A percentile compares a stretch with the other conserved stretches of the same genome.
Evolutionary conservation across 345 rosid genomes (phyloP).

Genomic region (Populus alba): DNA sequence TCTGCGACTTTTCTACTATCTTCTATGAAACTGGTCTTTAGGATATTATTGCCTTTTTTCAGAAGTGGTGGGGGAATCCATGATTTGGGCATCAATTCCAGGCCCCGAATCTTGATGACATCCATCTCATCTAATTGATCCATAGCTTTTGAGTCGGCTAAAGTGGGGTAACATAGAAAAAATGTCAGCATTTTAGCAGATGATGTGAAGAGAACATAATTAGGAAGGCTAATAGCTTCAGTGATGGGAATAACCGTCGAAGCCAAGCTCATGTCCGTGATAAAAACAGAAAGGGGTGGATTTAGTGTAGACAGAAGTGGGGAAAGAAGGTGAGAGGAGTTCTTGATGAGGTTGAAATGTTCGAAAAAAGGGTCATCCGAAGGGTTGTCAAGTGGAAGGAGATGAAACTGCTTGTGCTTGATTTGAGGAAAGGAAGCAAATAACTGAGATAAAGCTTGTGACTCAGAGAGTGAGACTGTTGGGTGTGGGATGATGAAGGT

Average conservation of each 20-base stretch:
- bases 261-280: slow-evolving; percentile 40
- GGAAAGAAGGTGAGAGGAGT: slow-evolving; percentile 28
- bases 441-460: slow-evolving; percentile 19
- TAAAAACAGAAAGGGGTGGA: slow-evolving; percentile 29
- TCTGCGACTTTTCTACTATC: slow-evolving; percentile 3
- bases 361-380: slow-evolving; percentile 36
- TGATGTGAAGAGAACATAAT: slow-evolving; percentile 41
- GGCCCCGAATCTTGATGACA: neutral
- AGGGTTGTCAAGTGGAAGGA: slow-evolving; percentile 13
- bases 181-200: slow-evolving; percentile 43
- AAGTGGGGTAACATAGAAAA: slow-evolving; percentile 24
- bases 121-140: neutral
- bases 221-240: slow-evolving; percentile 28
- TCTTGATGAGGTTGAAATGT: slow-evolving; percentile 24
- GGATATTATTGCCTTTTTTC: slow-evolving; percentile 9
- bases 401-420: slow-evolving; percentile 19
- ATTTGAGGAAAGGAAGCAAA: slow-evolving; percentile 29
- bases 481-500: slow-evolving; percentile 36
- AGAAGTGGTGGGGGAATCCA: slow-evolving; percentile 30
- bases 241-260: slow-evolving; percentile 30
- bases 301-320: slow-evolving; percentile 29
- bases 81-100: slow-evolving; percentile 20
- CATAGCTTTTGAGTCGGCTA: neutral
- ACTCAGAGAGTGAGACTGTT: slow-evolving; percentile 35
- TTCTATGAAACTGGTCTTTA: slow-evolving; percentile 9